These are phyloP conservation scores for Pseudogymnoascus sp. DNA, from an alignment of 2,329 filamentous ascomycete genomes.

Conservation along the genomic window DNA sequence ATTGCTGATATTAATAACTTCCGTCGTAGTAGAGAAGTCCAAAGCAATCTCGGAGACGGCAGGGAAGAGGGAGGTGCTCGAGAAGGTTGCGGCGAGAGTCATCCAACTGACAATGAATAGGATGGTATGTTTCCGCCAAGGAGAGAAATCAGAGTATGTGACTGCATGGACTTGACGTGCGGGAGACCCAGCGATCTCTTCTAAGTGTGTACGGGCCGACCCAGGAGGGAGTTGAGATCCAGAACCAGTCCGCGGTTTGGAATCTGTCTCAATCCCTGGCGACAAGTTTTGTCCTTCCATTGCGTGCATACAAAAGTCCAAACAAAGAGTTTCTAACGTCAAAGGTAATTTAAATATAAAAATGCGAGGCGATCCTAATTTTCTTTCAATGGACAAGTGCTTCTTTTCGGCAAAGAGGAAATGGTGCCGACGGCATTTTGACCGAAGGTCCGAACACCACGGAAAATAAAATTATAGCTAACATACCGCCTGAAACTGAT, in stretches of 20 bases:
- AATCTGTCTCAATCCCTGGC: background rate
- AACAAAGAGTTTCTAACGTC: too few species aligned
- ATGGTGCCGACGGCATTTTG: background rate
- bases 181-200: background rate
- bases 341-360: background rate
- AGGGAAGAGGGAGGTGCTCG: slow-evolving; percentile 34
- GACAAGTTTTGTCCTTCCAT: background rate
- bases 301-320: background rate
- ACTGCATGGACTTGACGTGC: background rate
- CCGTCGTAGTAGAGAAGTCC: slow-evolving; percentile 29
- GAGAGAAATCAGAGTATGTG: slow-evolving; percentile 17
- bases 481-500: background rate
- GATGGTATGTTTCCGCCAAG: slow-evolving; percentile 34
- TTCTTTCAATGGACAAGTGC: background rate
- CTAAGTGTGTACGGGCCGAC: background rate
- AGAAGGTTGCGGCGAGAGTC: slow-evolving; percentile 34
- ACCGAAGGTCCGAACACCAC: background rate
- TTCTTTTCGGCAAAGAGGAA: background rate
- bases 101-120: slow-evolving; percentile 35
- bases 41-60: slow-evolving; percentile 33
- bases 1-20: slow-evolving; percentile 19
- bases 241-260: background rate
- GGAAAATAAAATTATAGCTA: background rate
- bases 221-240: background rate
- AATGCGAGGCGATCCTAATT: background rate